Percentiles rank a stretch among this genome's conserved stretches.
phyloP scores from a whole-genome alignment of 1,139 yeast genomes.

The Geotrichum carabidarum region DNA sequence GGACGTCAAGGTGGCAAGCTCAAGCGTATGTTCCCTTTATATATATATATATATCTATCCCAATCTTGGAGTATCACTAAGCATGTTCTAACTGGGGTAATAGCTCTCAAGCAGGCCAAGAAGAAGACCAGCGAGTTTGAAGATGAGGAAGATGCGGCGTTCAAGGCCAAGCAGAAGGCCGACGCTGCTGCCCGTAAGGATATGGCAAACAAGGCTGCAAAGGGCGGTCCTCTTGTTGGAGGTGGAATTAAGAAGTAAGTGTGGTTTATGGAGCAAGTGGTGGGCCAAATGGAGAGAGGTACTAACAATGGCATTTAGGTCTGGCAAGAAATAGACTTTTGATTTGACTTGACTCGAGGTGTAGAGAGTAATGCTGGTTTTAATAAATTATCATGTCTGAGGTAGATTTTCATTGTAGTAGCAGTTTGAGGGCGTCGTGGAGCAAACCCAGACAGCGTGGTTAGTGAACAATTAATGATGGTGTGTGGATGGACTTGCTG shows the following conservation, averaged over 20 bases:
- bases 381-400: no score
- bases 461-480: no score
- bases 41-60: neutral
- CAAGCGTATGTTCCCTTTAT: conserved; percentile 44
- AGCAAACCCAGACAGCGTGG: no score
- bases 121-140: conserved; percentile 64
- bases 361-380: neutral
- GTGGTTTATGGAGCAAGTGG: neutral
- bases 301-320: conserved; percentile 19
- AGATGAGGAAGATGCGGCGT: conserved; percentile 85
- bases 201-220: conserved; percentile 78
- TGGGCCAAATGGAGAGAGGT: neutral
- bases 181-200: conserved; percentile 91
- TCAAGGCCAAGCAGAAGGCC: conserved; percentile 90
- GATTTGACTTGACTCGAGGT: neutral
- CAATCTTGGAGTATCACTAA: neutral
- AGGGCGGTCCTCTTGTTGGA: conserved; percentile 86
- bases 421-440: no score
- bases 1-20: conserved; percentile 46
- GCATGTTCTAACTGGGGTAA: conserved; percentile 3
- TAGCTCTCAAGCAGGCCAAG: conserved; percentile 43
- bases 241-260: conserved; percentile 88
- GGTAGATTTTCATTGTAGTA: no score
- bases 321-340: conserved; percentile 28
- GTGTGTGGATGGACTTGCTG: no score